Base-by-base conservation (phyloP, 75 land plant species). In the Cryptomeria japonica region DNA sequence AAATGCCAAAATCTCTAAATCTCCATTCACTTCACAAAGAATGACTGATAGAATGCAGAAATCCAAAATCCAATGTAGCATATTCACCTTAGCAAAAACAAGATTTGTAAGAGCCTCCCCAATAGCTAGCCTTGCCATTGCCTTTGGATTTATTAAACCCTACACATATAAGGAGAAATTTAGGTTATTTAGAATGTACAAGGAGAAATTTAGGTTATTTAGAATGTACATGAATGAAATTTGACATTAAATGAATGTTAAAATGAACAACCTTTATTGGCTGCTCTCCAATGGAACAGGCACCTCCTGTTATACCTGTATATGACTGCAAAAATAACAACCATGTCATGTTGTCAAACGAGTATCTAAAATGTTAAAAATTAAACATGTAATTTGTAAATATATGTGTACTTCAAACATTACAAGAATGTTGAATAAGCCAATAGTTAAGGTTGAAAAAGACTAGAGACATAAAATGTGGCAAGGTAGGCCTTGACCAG, bases 71-170 rank as follows among this genome's bases (percentile, higher is more conserved):
- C 44, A 41, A 44, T 44, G 25, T 9, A 28, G 25, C 25, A 0
- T 44, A 41, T 49, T 47, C 44, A 91, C 96, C 91, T 94, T 95
- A 10, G 99, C 99, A 96, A 96, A 97, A 38, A 97, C 96, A 84
- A 97, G 96, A 89, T 98, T 98, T 36, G 99, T 98, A 31, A 98
- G 90, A 36, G 98, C 96, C 91, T 98, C 99, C 13, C 98, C 99
- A 75, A 98, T 90, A 55, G 98, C 96, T 85, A 98, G 90, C 75
- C 99, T 89, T 13, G 98, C 99, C 99, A 98, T 98, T 42, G 98
- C 96, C 91, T 93, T 94, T 84, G 98, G 97, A 90, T 95, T 89
- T 73, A 98, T 86, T 31, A 98, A 86, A 49, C 99, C 99, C 92
- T 92, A 86, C 31, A 80, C 15, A 89, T 83, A 25, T 34, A 84